Base-by-base conservation (phyloP, 768 basidiomycete species). In the Tephrocybe sp. region DNA sequence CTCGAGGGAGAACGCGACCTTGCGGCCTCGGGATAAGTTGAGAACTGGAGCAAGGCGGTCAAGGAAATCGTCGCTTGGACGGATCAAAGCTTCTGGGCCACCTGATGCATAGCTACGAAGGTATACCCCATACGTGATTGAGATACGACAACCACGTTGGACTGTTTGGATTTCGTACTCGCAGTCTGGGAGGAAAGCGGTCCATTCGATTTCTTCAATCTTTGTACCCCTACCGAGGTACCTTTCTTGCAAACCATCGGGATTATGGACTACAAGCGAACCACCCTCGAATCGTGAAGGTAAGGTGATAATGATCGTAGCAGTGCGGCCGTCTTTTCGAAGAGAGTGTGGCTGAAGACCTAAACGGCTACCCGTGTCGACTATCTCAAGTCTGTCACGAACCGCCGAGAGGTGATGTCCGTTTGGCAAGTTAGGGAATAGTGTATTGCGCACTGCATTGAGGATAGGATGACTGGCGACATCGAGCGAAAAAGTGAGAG, bases 381-480 rank as follows among this genome's bases (percentile, higher is more conserved):
- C 65, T 21, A 92, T 73, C 61, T 92, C 87, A 16, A 91, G 71
- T 53, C 77, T 79, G 61, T 91, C 88, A 40, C 83, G 76, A 11
- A 80, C 64, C 0, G 80, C 80, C 16, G 80, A 81, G 56, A 92
- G 78, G 63, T 85, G 82, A 58, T 88, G 80, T 2, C 88, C 88
- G 0, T 69, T 60, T 3, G 86, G 82, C 3, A 90, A 71, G 22
- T 75, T 72, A 0, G 88, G 87, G 65, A 91, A 90, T n/a, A 92
- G 71, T 0, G 82, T 72, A 48, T 71, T 82, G 40, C 82, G 82
- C 18, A 91, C 72, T 0, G 88, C 83, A 55, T 89, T 88, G 52
- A 92, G 78, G 61, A 92, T 83, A 3, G 89, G 89, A 60, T 88
- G 86, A 63, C 85, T 89, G 16, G 88, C 77, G 53, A 92, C 76